phyloP scores from a whole-genome alignment of 352 stramenopile species.

The Phytophthora sansomeana region DNA sequence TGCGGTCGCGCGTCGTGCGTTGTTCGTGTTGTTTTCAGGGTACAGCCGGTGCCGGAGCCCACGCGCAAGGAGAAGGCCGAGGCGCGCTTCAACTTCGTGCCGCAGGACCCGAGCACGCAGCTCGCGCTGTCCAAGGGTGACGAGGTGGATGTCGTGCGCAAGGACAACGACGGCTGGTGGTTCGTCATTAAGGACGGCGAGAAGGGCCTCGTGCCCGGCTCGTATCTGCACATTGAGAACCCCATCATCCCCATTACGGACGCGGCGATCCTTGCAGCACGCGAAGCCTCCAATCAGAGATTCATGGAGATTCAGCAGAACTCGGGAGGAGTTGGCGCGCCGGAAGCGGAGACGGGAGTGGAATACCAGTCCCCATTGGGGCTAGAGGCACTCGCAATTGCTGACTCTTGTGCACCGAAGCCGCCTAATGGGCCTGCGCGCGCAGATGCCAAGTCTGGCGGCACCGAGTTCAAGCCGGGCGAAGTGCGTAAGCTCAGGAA shows the following conservation, averaged over 20 bases:
- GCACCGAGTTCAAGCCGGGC: conserved; percentile 67
- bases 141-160: conserved; percentile 78
- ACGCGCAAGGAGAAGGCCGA: conserved; percentile 70
- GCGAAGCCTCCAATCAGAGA: conserved; percentile 80
- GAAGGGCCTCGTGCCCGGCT: conserved; percentile 82
- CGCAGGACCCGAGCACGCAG: conserved; percentile 74
- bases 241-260: conserved; percentile 63
- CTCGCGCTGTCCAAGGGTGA: conserved; percentile 77
- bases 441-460: conserved; percentile 66
- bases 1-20: conserved; percentile 21
- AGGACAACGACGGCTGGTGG: conserved; percentile 87
- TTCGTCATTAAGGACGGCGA: conserved; percentile 81
- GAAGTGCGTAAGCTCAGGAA: conserved; percentile 78
- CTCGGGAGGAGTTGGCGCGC: conserved; percentile 27
- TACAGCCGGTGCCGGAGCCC: conserved; percentile 40
- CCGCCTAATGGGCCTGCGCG: conserved; percentile 44
- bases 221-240: conserved; percentile 78
- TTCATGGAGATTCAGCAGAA: conserved; percentile 61
- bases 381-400: conserved; percentile 40
- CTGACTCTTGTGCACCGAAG: conserved; percentile 45
- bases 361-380: conserved; percentile 52
- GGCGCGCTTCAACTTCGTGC: conserved; percentile 82
- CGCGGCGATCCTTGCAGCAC: conserved; percentile 67
- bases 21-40: conserved; percentile 22
- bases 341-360: conserved; percentile 35